Conservation (phyloP, 2,329 filamentous ascomycete genomes). For the Ophiostoma ips region DNA sequence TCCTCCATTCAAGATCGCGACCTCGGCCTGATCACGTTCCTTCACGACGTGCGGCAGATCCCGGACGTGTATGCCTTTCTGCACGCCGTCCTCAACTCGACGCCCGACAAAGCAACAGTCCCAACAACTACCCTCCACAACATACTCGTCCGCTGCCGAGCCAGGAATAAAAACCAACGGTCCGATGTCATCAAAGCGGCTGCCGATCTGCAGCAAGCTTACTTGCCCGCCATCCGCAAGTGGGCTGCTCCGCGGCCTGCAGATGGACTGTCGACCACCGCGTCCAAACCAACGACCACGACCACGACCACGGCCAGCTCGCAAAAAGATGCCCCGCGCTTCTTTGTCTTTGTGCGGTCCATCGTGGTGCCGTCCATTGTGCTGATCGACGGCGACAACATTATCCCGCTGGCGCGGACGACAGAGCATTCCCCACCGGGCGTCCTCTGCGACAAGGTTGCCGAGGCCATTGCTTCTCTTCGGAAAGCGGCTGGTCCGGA, state of each 20-base stretch:
- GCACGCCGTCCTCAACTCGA: constrained; percentile 8
- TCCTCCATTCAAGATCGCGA: background rate
- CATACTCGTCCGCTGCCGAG: too few relatives aligned
- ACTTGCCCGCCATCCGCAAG: too few relatives aligned
- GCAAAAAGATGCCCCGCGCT: background rate
- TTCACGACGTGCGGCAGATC: constrained; percentile 1
- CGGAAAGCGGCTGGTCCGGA: background rate
- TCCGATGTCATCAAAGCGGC: too few relatives aligned
- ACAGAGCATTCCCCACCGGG: background rate
- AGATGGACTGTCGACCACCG: too few relatives aligned
- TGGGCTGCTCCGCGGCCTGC: too few relatives aligned
- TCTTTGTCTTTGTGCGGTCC: background rate
- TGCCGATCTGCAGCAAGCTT: too few relatives aligned
- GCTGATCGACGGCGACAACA: background rate
- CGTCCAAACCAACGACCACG: too few relatives aligned
- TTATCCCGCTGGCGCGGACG: background rate
- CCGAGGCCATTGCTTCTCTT: background rate
- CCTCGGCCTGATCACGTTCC: background rate
- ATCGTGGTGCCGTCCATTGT: background rate
- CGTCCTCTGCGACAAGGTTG: background rate
- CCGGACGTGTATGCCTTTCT: constrained; percentile 10
- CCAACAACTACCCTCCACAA: too few relatives aligned
- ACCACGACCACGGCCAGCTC: background rate
- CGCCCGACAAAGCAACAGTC: background rate
- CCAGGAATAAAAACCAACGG: too few relatives aligned